Conservation (phyloP, 2,329 filamentous ascomycete species). For the Xylogone sp. region DNA sequence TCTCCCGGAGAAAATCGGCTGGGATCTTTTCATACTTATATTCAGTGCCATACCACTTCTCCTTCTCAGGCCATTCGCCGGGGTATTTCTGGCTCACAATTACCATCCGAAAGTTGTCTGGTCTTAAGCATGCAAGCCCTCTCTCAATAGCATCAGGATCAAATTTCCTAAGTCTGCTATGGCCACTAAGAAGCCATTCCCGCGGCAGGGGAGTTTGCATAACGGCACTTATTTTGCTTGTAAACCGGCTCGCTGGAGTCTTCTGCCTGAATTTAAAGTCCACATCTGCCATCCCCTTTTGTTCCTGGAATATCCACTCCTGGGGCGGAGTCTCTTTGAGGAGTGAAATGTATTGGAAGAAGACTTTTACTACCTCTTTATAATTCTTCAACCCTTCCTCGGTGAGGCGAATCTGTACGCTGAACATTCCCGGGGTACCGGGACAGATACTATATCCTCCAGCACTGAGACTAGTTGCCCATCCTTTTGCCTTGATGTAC, state of each 20-base stretch:
- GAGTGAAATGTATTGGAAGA: conserved; percentile 83
- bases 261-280: conserved; percentile 96
- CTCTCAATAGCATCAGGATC: conserved; percentile 72
- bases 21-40: conserved; percentile 82
- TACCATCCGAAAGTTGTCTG: conserved; percentile 85
- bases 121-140: conserved; percentile 68
- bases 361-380: conserved; percentile 61
- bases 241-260: conserved; percentile 82
- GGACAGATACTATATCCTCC: conserved; percentile 58
- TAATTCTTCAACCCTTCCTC: conserved; percentile 56
- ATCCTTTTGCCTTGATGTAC: conserved; percentile 69
- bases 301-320: conserved; percentile 92
- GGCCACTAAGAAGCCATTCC: conserved; percentile 82
- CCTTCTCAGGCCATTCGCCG: conserved; percentile 79
- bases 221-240: conserved; percentile 74
- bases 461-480: conserved; percentile 65
- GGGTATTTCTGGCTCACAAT: conserved; percentile 81
- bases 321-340: conserved; percentile 76
- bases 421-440: conserved; percentile 65
- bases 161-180: conserved; percentile 73
- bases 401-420: conserved; percentile 61
- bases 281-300: conserved; percentile 84
- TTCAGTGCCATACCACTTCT: conserved; percentile 98
- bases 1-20: conserved; percentile 65
- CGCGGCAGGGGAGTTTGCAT: conserved; percentile 91